Percentiles rank a stretch among this genome's conserved stretches.
These are phyloP conservation scores for Phytophthora nicotianae DNA, from an alignment of 352 stramenopile species.

Conservation along the genomic window DNA sequence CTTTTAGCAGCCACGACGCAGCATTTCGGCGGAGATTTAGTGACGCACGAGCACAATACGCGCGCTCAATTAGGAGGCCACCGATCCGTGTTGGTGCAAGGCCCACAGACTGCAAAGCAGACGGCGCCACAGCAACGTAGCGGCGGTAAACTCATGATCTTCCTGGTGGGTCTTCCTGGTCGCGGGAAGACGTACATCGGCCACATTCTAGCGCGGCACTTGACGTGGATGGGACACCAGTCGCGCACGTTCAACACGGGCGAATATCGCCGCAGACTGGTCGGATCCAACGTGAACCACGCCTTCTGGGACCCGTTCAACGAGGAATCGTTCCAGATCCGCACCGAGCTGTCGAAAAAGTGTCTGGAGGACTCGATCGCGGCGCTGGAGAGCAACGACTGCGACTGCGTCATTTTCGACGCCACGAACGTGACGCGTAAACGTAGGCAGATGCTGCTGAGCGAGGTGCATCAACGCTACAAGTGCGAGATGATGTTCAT, in stretches of 20 bases:
- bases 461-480: conserved; percentile 59
- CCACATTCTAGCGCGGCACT: conserved; percentile 77
- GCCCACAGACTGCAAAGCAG: conserved; percentile 38
- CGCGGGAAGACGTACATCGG: conserved; percentile 89
- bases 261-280: conserved; percentile 74
- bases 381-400: conserved; percentile 66
- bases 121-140: conserved; percentile 42
- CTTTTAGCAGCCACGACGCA: conserved; percentile 81
- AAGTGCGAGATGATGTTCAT: conserved; percentile 88
- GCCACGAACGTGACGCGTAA: conserved; percentile 84
- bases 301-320: conserved; percentile 85
- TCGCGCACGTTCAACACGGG: conserved; percentile 85
- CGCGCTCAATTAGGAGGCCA: conserved; percentile 75
- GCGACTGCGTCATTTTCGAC: conserved; percentile 85
- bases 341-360: conserved; percentile 67
- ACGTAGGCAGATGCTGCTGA: conserved; percentile 61
- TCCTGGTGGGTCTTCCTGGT: conserved; percentile 77
- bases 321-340: conserved; percentile 70
- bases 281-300: conserved; percentile 75
- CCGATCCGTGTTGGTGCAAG: conserved; percentile 63
- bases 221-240: conserved; percentile 88
- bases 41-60: conserved; percentile 79
- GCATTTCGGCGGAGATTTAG: conserved; percentile 85
- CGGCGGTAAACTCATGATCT: conserved; percentile 80
- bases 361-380: conserved; percentile 76